A percentile compares a stretch with the other conserved stretches of the same genome.
Evolutionary conservation across 179 eudicot species (phyloP).

Genomic region (Spinacia oleracea): DNA sequence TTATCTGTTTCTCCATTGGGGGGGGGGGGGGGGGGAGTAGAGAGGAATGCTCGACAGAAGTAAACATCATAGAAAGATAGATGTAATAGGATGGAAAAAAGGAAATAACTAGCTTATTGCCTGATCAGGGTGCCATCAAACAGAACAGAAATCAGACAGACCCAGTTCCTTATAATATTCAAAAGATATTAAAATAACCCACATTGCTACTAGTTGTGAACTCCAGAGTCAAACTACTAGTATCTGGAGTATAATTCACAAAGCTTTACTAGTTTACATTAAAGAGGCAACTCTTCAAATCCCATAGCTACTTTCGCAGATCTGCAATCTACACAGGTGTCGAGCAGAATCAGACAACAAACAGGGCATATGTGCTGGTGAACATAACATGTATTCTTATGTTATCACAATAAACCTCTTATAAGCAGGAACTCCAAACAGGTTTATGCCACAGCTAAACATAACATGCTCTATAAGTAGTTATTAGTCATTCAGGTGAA

Average conservation of each 20-base stretch:
- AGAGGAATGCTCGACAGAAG: not conserved
- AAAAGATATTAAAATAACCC: not conserved
- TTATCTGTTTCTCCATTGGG: not conserved
- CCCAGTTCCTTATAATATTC: not conserved
- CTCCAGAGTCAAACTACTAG: not conserved
- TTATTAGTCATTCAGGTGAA: not conserved
- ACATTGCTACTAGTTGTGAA: not conserved
- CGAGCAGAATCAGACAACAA: not conserved
- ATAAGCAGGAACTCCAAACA: not conserved
- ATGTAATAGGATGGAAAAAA: not conserved
- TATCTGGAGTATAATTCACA: not conserved
- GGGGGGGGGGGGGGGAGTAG: not conserved
- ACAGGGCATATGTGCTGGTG: not conserved
- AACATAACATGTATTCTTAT: no score
- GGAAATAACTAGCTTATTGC: not conserved
- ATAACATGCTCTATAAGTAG: not conserved
- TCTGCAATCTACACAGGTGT: not conserved
- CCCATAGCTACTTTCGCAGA: not conserved
- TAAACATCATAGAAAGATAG: not conserved
- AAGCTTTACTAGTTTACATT: not conserved
- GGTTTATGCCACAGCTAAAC: no score
- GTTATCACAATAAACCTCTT: not conserved
- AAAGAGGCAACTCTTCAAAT: not conserved
- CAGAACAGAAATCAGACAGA: not conserved
- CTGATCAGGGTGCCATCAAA: not conserved